These are phyloP conservation scores for Auricularia cornea DNA, from an alignment of 768 basidiomycete genomes.

Conservation along the genomic window DNA sequence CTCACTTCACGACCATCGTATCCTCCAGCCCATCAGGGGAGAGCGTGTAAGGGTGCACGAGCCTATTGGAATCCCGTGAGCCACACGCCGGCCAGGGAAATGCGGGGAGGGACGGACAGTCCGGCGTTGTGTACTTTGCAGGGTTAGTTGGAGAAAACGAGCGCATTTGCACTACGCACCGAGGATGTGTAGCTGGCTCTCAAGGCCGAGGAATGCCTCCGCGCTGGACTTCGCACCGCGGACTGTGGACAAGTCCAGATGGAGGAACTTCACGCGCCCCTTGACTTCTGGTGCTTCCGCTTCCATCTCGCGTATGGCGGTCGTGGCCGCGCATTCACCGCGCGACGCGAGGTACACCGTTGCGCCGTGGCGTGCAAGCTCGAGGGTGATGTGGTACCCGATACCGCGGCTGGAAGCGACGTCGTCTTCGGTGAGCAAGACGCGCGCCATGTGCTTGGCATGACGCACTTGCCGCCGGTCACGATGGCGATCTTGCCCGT, in stretches of 20 bases:
- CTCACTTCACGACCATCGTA: constrained; percentile 2
- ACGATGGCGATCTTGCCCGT: constrained; percentile 46
- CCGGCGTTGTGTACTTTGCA: constrained; percentile 5
- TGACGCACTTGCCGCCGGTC: constrained; percentile 51
- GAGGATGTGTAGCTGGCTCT: neutral
- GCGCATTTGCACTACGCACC: neutral
- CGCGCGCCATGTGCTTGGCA: no score
- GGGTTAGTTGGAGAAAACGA: constrained; percentile 16
- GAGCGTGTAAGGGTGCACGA: neutral
- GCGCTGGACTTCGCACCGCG: neutral
- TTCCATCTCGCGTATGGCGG: neutral
- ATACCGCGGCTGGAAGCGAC: constrained; percentile 31
- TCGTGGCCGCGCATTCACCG: neutral
- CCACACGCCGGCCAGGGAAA: constrained; percentile 17
- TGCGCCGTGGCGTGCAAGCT: constrained; percentile 45
- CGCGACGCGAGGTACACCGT: constrained; percentile 20
- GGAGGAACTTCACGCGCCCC: neutral
- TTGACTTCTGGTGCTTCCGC: neutral
- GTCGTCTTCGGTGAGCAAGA: neutral
- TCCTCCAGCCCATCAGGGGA: constrained; percentile 9
- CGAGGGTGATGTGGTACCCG: constrained; percentile 43
- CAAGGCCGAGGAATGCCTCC: neutral
- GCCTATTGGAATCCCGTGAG: constrained; percentile 19
- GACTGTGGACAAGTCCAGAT: neutral
- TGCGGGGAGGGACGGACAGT: neutral